Conservation (phyloP, 805 yeast genomes). For the Monosporozyma yasuniensis region DNA sequence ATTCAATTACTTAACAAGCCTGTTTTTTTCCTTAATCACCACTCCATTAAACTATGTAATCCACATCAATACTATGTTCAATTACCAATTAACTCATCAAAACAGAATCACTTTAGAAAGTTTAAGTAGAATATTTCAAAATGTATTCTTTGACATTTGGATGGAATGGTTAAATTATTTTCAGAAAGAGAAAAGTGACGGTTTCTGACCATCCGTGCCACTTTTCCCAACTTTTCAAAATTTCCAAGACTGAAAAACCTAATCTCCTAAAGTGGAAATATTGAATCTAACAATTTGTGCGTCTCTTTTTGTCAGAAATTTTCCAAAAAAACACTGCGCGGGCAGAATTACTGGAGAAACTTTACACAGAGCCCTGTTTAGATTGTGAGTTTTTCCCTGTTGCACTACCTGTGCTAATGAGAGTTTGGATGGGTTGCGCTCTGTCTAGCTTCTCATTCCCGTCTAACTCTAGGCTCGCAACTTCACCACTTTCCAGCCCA, state of each 20-base stretch:
- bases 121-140: neutral
- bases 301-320: too few relatives aligned
- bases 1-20: neutral
- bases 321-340: too few relatives aligned
- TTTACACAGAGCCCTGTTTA: too few relatives aligned
- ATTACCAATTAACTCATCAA: neutral
- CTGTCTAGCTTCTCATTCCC: too few relatives aligned
- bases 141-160: neutral
- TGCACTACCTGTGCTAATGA: too few relatives aligned
- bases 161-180: neutral
- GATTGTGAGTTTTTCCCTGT: too few relatives aligned
- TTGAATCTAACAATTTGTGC: too few relatives aligned
- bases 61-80: conserved; percentile 1
- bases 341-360: too few relatives aligned
- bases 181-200: neutral
- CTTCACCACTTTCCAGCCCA: neutral
- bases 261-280: too few relatives aligned
- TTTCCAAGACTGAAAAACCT: too few relatives aligned
- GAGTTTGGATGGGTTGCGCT: too few relatives aligned
- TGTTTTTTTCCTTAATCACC: neutral
- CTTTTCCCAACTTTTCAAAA: too few relatives aligned
- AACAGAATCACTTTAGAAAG: neutral
- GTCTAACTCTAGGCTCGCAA: neutral
- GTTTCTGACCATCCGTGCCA: neutral
- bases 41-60: neutral